Evolutionary conservation across 2,329 filamentous ascomycete species (phyloP).

Genomic region (Epichloe brachyelytri): DNA sequence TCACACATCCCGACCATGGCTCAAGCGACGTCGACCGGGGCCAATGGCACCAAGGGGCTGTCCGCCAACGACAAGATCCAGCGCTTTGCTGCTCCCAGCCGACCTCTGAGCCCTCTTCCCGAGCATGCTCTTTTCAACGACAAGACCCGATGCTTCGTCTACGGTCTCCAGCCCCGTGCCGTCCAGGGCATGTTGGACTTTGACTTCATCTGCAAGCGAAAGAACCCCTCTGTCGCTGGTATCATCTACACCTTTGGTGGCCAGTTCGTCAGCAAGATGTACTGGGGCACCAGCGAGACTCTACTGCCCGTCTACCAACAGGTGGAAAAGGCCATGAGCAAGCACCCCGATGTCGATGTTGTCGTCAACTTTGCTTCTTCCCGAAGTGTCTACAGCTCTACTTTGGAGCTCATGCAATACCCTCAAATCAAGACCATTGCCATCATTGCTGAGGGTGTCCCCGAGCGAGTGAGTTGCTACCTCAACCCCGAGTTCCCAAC

Average conservation of each 20-base stretch:
- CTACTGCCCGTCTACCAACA: constrained; percentile 96
- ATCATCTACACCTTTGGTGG: constrained; percentile 99
- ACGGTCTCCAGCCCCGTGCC: constrained; percentile 92
- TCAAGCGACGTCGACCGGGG: constrained; percentile 32
- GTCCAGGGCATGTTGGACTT: constrained; percentile 96
- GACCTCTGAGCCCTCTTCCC: constrained; percentile 78
- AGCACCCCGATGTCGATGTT: constrained; percentile 94
- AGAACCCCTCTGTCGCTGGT: constrained; percentile 88
- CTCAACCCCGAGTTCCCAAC: background rate
- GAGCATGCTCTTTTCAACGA: constrained; percentile 92
- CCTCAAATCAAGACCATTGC: constrained; percentile 98
- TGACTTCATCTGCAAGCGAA: constrained; percentile 99
- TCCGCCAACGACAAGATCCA: constrained; percentile 98
- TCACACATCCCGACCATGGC: constrained; percentile 31
- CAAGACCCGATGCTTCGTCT: constrained; percentile 99
- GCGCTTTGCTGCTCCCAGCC: constrained; percentile 85
- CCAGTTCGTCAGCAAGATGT: constrained; percentile 99
- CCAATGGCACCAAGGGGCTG: constrained; percentile 38
- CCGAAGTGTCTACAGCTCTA: constrained; percentile 95
- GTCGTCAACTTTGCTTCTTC: constrained; percentile 99
- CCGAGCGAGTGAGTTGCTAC: constrained; percentile 65
- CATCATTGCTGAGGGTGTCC: constrained; percentile 98
- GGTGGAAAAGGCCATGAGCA: constrained; percentile 80
- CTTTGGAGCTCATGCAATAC: constrained; percentile 95
- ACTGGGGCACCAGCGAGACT: constrained; percentile 99